Percentiles rank a stretch among this genome's conserved stretches.
phyloP scores from a whole-genome alignment of 2,329 filamentous ascomycete species.

The Calonectria pteridis region DNA sequence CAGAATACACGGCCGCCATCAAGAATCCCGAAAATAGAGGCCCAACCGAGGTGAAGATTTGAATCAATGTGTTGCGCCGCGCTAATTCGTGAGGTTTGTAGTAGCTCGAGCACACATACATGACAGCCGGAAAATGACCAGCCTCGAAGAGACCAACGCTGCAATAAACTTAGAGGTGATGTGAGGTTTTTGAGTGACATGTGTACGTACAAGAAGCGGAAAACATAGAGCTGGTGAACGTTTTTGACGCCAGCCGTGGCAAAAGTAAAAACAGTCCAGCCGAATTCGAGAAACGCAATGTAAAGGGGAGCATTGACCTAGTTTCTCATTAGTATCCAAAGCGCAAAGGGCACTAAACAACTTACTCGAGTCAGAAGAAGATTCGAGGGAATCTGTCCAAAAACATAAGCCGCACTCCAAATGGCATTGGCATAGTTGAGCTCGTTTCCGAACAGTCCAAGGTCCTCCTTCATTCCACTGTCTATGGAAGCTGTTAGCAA shows the following conservation, averaged over 20 bases:
- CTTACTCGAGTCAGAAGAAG: neutral
- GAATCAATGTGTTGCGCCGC: neutral
- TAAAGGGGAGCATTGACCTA: slow-evolving; percentile 4
- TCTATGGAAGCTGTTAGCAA: neutral
- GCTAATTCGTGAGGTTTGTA: slow-evolving; percentile 7
- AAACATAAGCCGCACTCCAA: slow-evolving; percentile 1
- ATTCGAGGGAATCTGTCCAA: slow-evolving; percentile 1
- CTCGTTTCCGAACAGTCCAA: slow-evolving; percentile 4
- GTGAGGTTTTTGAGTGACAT: too few relatives aligned
- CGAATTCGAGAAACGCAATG: slow-evolving; percentile 6
- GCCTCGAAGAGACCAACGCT: slow-evolving; percentile 10
- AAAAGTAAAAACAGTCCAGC: slow-evolving; percentile 4
- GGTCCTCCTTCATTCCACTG: slow-evolving; percentile 8
- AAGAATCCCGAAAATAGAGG: slow-evolving; percentile 9
- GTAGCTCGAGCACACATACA: slow-evolving; percentile 9
- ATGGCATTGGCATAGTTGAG: slow-evolving; percentile 7
- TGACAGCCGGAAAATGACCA: slow-evolving; percentile 6
- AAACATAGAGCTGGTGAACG: slow-evolving; percentile 5
- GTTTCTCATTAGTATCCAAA: neutral
- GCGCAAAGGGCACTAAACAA: neutral
- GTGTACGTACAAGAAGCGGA: slow-evolving; percentile 3
- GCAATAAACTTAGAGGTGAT: neutral
- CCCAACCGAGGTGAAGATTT: slow-evolving; percentile 2
- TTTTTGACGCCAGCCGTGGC: neutral
- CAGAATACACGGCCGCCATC: neutral